A percentile compares a stretch with the other conserved stretches of the same genome.
Evolutionary conservation across 2,329 filamentous ascomycete species (phyloP).

Genomic region (Drechslera avenae): DNA sequence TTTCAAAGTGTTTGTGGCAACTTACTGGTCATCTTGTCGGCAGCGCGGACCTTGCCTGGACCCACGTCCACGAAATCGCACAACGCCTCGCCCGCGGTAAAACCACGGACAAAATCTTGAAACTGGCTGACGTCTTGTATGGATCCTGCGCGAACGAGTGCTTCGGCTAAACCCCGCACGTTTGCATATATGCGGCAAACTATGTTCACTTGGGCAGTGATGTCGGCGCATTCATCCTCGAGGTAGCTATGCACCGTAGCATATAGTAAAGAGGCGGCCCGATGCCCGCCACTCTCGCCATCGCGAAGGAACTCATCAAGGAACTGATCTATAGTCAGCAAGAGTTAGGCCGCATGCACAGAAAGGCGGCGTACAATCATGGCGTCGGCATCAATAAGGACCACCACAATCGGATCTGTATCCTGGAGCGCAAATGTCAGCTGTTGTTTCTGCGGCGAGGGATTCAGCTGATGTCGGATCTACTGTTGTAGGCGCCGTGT

Average conservation of each 20-base stretch:
- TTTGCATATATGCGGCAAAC: conserved; percentile 61
- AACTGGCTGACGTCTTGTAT: conserved; percentile 51
- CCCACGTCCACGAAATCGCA: conserved; percentile 56
- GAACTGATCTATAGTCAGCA: conserved; percentile 45
- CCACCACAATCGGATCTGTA: conserved; percentile 60
- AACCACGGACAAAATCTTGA: conserved; percentile 61
- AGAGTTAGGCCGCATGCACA: background rate
- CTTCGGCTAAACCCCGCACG: conserved; percentile 56
- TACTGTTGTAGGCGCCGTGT: too few relatives aligned
- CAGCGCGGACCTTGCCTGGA: conserved; percentile 52
- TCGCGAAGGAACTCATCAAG: conserved; percentile 55
- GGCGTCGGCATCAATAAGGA: conserved; percentile 62
- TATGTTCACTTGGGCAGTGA: conserved; percentile 54
- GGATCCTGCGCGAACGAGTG: conserved; percentile 54
- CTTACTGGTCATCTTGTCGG: conserved; percentile 57
- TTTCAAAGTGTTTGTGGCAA: background rate
- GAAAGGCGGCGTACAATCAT: conserved; percentile 48
- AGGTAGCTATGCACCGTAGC: conserved; percentile 53
- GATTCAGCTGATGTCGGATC: too few relatives aligned
- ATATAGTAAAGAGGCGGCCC: conserved; percentile 58
- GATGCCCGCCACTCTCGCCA: conserved; percentile 59
- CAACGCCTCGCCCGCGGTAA: conserved; percentile 55
- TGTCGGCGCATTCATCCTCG: conserved; percentile 37
- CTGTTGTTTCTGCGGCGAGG: too few relatives aligned
- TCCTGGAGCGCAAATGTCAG: conserved; percentile 12